Evolutionary conservation across 257 asterid genomes (phyloP), one percentile per base, ranked within the genome.

Genomic region (Petrea volubilis): DNA sequence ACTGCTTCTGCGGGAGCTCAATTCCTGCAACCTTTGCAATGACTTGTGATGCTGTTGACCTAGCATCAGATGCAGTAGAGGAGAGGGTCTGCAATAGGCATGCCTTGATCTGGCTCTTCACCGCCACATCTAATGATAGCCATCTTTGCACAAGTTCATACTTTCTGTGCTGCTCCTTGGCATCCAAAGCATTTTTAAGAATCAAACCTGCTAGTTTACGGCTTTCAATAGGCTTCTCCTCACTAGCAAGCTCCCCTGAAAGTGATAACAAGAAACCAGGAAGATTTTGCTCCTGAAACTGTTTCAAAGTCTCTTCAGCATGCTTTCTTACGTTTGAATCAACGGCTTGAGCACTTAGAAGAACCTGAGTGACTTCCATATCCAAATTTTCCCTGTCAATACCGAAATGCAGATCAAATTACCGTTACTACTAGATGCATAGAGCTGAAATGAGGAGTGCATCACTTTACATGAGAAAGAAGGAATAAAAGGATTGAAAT

Each of bases 161-260:
- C 72, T 86, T 86, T 51, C 88, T 72, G 58, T 80, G 85, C 57
- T 84, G 90, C 64, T 87, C 90, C 81, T 84, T 87, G 10, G 93
- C 93, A 79, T 87, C 88, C 88, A 87, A 73, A 5, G 88, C 82
- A 74, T 87, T 87, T 79, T 87, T 87, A 0, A 87, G 82, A 55
- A 87, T 62, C 74, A 84, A 70, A 28, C 93, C 93, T 4, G 90
- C 90, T 65, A 87, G 78, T 60, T 75, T 87, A 69, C 90, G 93
- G 63, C 90, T 87, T 38, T 84, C 93, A 14, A 82, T 81, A 9
- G 93, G 93, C 69, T 87, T 87, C 50, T 84, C 90, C 71, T 87
- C 85, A 57, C 58, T 79, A 24, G 86, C 73, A 72, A 85, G 91
- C 81, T 87, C 93, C 10, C 75, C 86, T 18, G 90, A 84, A 44